phyloP scores from a whole-genome alignment of 495 filamentous ascomycete species.

The Penicillium paxilli region DNA sequence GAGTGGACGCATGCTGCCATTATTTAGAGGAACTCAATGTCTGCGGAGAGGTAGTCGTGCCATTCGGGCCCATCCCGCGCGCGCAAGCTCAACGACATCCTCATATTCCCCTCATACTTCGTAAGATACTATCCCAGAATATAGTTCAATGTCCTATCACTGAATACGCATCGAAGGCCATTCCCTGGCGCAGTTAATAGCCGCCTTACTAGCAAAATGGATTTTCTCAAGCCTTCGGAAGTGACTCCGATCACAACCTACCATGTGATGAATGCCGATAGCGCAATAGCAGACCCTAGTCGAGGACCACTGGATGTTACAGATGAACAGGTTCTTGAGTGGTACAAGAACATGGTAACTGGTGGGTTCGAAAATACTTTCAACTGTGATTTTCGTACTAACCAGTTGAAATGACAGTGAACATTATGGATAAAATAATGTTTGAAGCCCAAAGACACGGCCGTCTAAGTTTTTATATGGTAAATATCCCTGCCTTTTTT shows the following conservation, averaged over 20 bases:
- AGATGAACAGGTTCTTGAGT: slow-evolving; percentile 53
- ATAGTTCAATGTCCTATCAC: background rate
- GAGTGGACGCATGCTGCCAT: background rate
- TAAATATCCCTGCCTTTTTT: slow-evolving; percentile 19
- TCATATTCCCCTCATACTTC: background rate
- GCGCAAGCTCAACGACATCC: background rate
- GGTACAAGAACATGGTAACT: slow-evolving; percentile 64
- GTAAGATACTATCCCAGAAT: background rate
- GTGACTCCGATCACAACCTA: slow-evolving; percentile 73
- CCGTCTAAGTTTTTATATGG: slow-evolving; percentile 91
- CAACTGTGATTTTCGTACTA: background rate
- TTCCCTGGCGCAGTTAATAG: slow-evolving; percentile 91
- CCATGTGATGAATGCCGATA: slow-evolving; percentile 77
- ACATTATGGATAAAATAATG: slow-evolving; percentile 89
- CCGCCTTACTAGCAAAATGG: slow-evolving; percentile 73
- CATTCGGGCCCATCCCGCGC: background rate
- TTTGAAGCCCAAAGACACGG: slow-evolving; percentile 78
- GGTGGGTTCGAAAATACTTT: slow-evolving; percentile 29
- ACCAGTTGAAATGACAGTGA: slow-evolving; percentile 46
- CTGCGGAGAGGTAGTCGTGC: background rate
- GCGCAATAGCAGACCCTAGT: slow-evolving; percentile 63
- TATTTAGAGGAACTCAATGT: background rate
- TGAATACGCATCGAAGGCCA: background rate
- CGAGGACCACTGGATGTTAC: background rate
- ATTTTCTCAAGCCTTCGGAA: slow-evolving; percentile 65